phyloP scores from a whole-genome alignment of 495 filamentous ascomycete genomes.

The Penicillium robsamsonii region DNA sequence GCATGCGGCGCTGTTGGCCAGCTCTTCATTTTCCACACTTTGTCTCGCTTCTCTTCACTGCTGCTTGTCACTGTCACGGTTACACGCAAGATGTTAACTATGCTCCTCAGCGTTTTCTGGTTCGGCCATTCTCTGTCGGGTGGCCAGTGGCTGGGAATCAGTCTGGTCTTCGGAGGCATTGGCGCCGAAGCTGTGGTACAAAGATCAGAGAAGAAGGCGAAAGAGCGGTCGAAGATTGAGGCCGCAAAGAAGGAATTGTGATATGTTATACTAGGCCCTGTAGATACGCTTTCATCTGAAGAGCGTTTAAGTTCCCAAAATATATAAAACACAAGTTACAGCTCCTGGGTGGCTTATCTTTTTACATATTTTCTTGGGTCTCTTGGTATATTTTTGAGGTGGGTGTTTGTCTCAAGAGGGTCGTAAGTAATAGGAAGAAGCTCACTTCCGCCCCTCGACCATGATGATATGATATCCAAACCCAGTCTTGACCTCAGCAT shows the following conservation, averaged over 20 bases:
- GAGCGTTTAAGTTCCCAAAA: conserved; percentile 4
- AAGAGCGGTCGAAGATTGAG: conserved; percentile 64
- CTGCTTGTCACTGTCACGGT: conserved; percentile 95
- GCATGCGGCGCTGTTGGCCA: conserved; percentile 92
- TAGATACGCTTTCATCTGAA: conserved; percentile 10
- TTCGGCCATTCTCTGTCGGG: conserved; percentile 82
- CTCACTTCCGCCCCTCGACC: conserved; percentile 70
- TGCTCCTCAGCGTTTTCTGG: conserved; percentile 92
- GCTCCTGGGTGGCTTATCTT: background rate
- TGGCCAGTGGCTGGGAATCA: conserved; percentile 92
- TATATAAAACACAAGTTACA: conserved; percentile 1
- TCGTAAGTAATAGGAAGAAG: background rate
- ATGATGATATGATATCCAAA: conserved; percentile 95
- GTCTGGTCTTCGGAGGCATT: conserved; percentile 90
- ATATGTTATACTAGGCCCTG: conserved; percentile 1
- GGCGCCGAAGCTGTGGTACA: conserved; percentile 85
- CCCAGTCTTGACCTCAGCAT: conserved; percentile 75
- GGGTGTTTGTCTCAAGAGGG: background rate
- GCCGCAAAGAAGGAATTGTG: conserved; percentile 45
- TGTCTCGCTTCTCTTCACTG: conserved; percentile 85
- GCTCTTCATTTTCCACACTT: conserved; percentile 96
- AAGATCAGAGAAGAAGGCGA: conserved; percentile 77
- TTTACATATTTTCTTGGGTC: background rate
- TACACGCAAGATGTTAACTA: conserved; percentile 97
- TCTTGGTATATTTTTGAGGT: background rate